A percentile compares a stretch with the other conserved stretches of the same genome.
These are phyloP conservation scores for Vishniacozyma victoriae DNA, from an alignment of 768 basidiomycete species.

Conservation along the genomic window DNA sequence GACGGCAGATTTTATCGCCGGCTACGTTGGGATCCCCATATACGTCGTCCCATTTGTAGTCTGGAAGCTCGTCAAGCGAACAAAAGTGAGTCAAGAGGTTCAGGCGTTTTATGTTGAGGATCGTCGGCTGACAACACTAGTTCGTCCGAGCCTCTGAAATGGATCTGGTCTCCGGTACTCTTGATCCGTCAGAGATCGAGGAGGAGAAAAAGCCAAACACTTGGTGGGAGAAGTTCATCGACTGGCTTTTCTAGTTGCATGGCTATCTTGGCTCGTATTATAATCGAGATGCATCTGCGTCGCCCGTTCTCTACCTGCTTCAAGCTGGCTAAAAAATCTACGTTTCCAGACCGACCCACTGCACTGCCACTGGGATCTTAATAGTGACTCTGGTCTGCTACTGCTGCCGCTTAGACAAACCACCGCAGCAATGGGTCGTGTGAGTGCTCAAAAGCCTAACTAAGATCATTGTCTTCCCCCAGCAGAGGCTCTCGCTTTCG, in stretches of 20 bases:
- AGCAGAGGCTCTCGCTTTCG: too few species aligned
- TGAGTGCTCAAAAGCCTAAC: too few species aligned
- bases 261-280: neutral
- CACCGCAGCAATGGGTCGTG: too few species aligned
- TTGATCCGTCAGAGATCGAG: constrained; percentile 22
- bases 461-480: too few species aligned
- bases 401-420: too few species aligned
- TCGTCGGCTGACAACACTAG: neutral
- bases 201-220: constrained; percentile 7
- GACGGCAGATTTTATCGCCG: constrained; percentile 21
- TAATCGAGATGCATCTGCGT: neutral
- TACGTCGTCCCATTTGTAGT: constrained; percentile 25
- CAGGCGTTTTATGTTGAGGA: neutral
- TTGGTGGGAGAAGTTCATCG: constrained; percentile 11
- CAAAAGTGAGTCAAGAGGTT: constrained; percentile 8
- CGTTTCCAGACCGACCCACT: too few species aligned
- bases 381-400: too few species aligned
- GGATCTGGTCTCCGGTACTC: constrained; percentile 29
- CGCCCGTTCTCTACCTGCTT: too few species aligned
- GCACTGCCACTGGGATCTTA: too few species aligned
- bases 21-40: constrained; percentile 29
- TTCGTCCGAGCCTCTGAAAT: constrained; percentile 21
- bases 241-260: constrained; percentile 16
- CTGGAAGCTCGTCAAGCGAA: constrained; percentile 29
- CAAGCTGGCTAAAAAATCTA: too few species aligned